Percentiles rank a stretch among this genome's conserved stretches.
phyloP scores from a whole-genome alignment of 169 alveolate genomes.

The Plasmodium yoelii region DNA sequence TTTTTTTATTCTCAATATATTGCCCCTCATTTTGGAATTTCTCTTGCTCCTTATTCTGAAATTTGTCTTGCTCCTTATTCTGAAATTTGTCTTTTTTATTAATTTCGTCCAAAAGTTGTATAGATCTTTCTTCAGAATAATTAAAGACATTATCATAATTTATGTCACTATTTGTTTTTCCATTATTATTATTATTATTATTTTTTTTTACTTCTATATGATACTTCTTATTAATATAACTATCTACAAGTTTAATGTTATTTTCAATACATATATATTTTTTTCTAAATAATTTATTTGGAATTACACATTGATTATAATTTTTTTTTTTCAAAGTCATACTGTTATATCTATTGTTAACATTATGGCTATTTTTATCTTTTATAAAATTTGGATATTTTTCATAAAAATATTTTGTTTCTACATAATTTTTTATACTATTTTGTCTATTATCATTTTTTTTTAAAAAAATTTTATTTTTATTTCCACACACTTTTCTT shows the following conservation, averaged over 20 bases:
- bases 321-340: not conserved
- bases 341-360: not conserved
- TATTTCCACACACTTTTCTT: not conserved
- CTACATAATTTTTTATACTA: not conserved
- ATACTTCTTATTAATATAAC: slow-evolving; percentile 63
- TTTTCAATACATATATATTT: not conserved
- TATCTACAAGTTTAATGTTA: slow-evolving; percentile 19
- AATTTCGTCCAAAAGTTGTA: slow-evolving; percentile 27
- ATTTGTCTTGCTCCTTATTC: not conserved
- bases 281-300: not conserved
- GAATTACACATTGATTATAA: too few relatives aligned
- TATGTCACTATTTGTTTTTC: not conserved
- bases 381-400: not conserved
- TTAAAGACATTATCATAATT: slow-evolving; percentile 6
- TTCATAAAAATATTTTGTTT: not conserved
- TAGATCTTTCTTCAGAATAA: slow-evolving; percentile 34
- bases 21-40: too few relatives aligned
- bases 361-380: not conserved
- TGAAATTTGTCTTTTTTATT: not conserved
- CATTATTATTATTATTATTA: not conserved
- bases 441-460: not conserved
- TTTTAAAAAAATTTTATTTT: not conserved
- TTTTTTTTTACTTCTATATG: slow-evolving; percentile 12
- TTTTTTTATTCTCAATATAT: not conserved
- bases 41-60: not conserved